These are phyloP conservation scores for Cryptosporidium ubiquitum DNA, from an alignment of 169 alveolate genomes.

Conservation along the genomic window DNA sequence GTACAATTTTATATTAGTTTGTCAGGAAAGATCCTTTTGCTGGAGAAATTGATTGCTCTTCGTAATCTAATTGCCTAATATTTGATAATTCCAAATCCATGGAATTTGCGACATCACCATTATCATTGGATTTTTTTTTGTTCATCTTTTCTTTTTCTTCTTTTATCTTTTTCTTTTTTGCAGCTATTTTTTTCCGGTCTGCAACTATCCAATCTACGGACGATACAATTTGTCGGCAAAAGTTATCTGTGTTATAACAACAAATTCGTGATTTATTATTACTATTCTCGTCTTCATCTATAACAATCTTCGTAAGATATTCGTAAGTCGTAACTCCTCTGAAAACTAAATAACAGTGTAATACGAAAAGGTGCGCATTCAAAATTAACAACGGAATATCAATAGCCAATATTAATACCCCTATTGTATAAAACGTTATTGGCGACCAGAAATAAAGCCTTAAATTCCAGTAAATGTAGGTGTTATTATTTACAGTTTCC, in stretches of 20 bases:
- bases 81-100: conserved; percentile 13
- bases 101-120: not conserved
- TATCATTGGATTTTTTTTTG: not conserved
- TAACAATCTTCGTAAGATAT: conserved; percentile 67
- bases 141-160: conserved; percentile 3
- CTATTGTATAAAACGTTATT: conserved; percentile 42
- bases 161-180: conserved; percentile 4
- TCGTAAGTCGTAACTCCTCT: conserved; percentile 80
- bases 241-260: conserved; percentile 17
- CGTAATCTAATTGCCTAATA: conserved; percentile 5
- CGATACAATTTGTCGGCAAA: conserved; percentile 36
- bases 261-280: conserved; percentile 17
- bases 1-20: not conserved
- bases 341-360: conserved; percentile 76
- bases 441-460: conserved; percentile 69
- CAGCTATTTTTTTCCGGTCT: conserved; percentile 48
- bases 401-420: conserved; percentile 16
- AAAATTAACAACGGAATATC: conserved; percentile 69
- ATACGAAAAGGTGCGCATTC: conserved; percentile 54
- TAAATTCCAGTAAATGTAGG: conserved; percentile 31
- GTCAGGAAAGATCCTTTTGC: conserved; percentile 36
- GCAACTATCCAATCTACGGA: conserved; percentile 74
- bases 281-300: conserved; percentile 19
- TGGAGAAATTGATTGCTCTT: conserved; percentile 48
- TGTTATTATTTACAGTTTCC: conserved; percentile 33